A percentile compares a stretch with the other conserved stretches of the same genome.
Evolutionary conservation across 23 red algal genomes (phyloP).

Genomic region (Pyropia haitanensis): DNA sequence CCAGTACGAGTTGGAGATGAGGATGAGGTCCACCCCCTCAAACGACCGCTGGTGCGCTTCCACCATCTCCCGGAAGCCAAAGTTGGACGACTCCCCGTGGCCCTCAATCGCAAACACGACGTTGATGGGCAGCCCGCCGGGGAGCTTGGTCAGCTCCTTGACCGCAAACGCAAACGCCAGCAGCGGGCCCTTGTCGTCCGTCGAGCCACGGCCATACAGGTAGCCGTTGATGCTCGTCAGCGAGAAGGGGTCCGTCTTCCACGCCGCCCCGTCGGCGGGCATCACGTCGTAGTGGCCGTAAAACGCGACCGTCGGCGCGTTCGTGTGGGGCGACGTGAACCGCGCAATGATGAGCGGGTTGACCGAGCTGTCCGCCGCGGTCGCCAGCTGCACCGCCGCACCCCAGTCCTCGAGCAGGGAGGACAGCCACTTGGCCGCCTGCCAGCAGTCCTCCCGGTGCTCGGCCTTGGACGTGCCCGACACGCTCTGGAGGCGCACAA

Average conservation of each 20-base stretch:
- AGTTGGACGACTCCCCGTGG: constrained; percentile 58
- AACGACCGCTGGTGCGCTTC: constrained; percentile 36
- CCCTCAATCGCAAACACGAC: constrained; percentile 78
- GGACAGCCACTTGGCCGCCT: constrained; percentile 47
- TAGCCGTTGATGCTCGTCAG: constrained; percentile 67
- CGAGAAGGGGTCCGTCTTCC: constrained; percentile 66
- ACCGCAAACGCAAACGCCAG: constrained; percentile 72
- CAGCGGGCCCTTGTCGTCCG: constrained; percentile 96
- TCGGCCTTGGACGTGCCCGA: constrained; percentile 17
- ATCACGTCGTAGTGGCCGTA: constrained; percentile 96
- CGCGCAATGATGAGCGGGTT: constrained; percentile 55
- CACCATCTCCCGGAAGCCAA: constrained; percentile 59
- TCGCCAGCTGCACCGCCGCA: constrained; percentile 32
- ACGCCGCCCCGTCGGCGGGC: constrained; percentile 53
- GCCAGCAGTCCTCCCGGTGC: constrained; percentile 51
- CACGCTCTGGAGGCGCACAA: not conserved
- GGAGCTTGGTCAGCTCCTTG: constrained; percentile 29
- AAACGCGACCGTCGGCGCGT: constrained; percentile 58
- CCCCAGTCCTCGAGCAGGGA: constrained; percentile 43
- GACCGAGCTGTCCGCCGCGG: not conserved
- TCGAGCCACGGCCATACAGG: constrained; percentile 78
- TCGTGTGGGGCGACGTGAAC: constrained; percentile 21
- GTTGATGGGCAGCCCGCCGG: constrained; percentile 37
- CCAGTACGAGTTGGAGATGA: constrained; percentile 72
- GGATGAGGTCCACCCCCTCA: constrained; percentile 42